Evolutionary conservation across 768 basidiomycete species (phyloP).

Genomic region (Tulasnella sp.): DNA sequence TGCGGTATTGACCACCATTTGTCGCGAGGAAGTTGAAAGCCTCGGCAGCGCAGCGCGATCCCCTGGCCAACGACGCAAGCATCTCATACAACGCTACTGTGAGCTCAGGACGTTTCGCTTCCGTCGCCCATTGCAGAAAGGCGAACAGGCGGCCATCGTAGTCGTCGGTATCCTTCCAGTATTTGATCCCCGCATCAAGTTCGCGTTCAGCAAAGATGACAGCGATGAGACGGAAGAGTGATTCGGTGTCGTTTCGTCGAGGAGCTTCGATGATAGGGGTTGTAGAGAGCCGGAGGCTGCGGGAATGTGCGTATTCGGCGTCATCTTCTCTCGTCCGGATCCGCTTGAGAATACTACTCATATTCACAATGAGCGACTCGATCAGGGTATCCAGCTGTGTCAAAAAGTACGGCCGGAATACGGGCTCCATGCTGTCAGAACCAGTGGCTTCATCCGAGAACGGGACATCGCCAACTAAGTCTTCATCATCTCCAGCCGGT

Average conservation of each 20-base stretch:
- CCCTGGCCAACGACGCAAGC: conserved; percentile 72
- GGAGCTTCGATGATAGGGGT: conserved; percentile 28
- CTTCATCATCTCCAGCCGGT: conserved; percentile 30
- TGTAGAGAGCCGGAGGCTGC: conserved; percentile 47
- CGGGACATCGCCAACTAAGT: conserved; percentile 23
- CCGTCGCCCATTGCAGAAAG: conserved; percentile 83
- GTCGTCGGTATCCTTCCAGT: conserved; percentile 44
- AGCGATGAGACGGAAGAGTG: conserved; percentile 73
- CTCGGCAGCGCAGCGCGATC: conserved; percentile 71
- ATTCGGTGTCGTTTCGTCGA: conserved; percentile 67
- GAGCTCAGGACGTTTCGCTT: conserved; percentile 58
- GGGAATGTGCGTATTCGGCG: conserved; percentile 50
- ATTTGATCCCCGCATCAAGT: conserved; percentile 66
- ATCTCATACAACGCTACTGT: conserved; percentile 77
- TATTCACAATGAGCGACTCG: conserved; percentile 35
- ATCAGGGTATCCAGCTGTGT: conserved; percentile 58
- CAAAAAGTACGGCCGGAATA: conserved; percentile 46
- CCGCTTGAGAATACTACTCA: conserved; percentile 25
- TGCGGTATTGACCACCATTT: conserved; percentile 45
- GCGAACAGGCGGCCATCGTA: conserved; percentile 47
- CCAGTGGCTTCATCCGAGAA: conserved; percentile 5
- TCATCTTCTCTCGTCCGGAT: conserved; percentile 89
- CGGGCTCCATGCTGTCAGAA: conserved; percentile 23
- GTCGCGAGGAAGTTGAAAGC: conserved; percentile 81
- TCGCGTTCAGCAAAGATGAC: conserved; percentile 64